phyloP scores from a whole-genome alignment of 805 yeast genomes.

The Jamesozyma hellenica region DNA sequence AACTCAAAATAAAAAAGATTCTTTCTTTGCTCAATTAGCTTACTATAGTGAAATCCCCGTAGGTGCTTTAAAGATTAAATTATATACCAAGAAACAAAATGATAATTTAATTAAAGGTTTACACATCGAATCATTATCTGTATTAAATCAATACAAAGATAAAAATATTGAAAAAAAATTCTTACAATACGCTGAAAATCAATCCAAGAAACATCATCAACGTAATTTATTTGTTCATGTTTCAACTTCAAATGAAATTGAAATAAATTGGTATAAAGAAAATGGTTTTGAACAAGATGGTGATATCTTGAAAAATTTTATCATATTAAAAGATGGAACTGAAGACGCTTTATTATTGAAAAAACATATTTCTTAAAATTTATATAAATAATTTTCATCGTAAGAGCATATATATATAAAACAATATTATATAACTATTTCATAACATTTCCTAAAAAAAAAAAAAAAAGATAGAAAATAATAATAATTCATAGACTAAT shows the following conservation, averaged over 20 bases:
- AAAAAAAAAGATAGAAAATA: too few relatives aligned
- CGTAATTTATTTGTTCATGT: constrained; percentile 46
- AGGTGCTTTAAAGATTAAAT: constrained; percentile 58
- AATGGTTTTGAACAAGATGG: constrained; percentile 37
- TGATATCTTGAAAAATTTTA: constrained; percentile 1
- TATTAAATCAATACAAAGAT: constrained; percentile 51
- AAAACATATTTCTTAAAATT: constrained; percentile 5
- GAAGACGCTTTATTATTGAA: constrained; percentile 17
- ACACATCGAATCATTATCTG: constrained; percentile 59
- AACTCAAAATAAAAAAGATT: constrained; percentile 8
- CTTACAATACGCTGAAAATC: constrained; percentile 44
- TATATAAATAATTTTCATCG: too few relatives aligned
- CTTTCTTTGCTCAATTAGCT: constrained; percentile 29
- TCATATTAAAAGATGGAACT: neutral
- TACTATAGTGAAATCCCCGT: constrained; percentile 72
- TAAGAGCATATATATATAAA: too few relatives aligned
- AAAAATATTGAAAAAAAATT: constrained; percentile 54
- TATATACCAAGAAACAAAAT: constrained; percentile 34
- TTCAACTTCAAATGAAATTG: constrained; percentile 34
- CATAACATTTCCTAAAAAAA: too few relatives aligned
- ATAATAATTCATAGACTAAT: neutral
- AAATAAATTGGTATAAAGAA: constrained; percentile 41
- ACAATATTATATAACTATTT: neutral
- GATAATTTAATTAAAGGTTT: constrained; percentile 39
- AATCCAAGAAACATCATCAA: constrained; percentile 36